A percentile compares a stretch with the other conserved stretches of the same genome.
Evolutionary conservation across 2,329 filamentous ascomycete genomes (phyloP).

Genomic region (Alternaria sp.): DNA sequence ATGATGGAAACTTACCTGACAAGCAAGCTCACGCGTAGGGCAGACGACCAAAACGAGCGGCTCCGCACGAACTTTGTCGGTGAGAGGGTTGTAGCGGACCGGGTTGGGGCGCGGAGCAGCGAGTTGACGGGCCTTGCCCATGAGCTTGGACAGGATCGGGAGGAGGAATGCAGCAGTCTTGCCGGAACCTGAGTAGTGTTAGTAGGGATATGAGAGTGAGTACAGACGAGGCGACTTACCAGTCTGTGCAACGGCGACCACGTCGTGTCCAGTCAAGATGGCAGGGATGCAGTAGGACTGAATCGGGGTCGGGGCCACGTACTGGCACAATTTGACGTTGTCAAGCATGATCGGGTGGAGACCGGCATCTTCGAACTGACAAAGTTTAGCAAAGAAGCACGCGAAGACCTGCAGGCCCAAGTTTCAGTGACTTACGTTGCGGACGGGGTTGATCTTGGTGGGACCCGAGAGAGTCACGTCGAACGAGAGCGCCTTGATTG

Average conservation of each 20-base stretch:
- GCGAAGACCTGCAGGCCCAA: background rate
- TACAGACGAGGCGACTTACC: slow-evolving; percentile 61
- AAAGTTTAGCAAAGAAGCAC: background rate
- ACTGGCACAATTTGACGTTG: slow-evolving; percentile 77
- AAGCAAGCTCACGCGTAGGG: slow-evolving; percentile 87
- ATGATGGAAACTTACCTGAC: slow-evolving; percentile 59
- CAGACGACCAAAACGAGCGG: slow-evolving; percentile 85
- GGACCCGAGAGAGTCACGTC: slow-evolving; percentile 59
- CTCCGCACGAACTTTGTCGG: slow-evolving; percentile 72
- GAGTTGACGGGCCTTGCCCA: slow-evolving; percentile 94
- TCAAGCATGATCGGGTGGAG: slow-evolving; percentile 82
- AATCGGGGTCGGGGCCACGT: slow-evolving; percentile 79
- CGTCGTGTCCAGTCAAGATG: slow-evolving; percentile 75
- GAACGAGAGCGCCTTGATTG: slow-evolving; percentile 67
- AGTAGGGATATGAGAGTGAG: background rate
- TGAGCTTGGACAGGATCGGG: slow-evolving; percentile 85
- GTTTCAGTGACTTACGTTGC: slow-evolving; percentile 51
- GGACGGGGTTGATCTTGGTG: slow-evolving; percentile 56
- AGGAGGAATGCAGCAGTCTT: slow-evolving; percentile 95
- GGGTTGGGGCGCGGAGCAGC: slow-evolving; percentile 77
- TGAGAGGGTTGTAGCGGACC: slow-evolving; percentile 58
- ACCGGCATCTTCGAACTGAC: slow-evolving; percentile 73
- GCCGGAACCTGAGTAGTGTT: slow-evolving; percentile 73
- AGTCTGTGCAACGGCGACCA: slow-evolving; percentile 91
- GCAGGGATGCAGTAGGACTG: slow-evolving; percentile 86